Evolutionary conservation across 768 basidiomycete species (phyloP), one percentile per base, ranked within the genome.

Genomic region (Zangia roseola): DNA sequence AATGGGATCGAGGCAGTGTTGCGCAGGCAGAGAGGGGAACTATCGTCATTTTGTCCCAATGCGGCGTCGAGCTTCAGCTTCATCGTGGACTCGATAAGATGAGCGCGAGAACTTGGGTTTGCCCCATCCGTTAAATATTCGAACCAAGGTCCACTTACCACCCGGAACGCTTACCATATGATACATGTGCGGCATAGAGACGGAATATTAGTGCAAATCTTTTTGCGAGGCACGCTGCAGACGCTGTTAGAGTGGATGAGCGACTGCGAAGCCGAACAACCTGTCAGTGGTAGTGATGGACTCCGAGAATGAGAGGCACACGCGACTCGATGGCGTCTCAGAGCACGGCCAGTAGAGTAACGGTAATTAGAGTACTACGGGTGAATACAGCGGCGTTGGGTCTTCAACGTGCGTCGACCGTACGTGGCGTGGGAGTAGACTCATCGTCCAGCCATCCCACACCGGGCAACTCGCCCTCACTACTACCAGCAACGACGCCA

Each of bases 351-450:
- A 31, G 30, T 4, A 14, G 13, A 28, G 26, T 10, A 28, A 10
- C 4, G 19, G n/a, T n/a, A n/a, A n/a, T n/a, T n/a, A n/a, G n/a
- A n/a, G n/a, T n/a, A n/a, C n/a, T n/a, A n/a, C n/a, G n/a, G n/a
- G n/a, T n/a, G n/a, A 21, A 12, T 6, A 17, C 39, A 21, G 39
- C 14, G 30, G 42, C 28, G 43, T 33, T 31, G 30, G 23, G 12
- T 8, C 19, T 23, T 28, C 24, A 45, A 40, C 35, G 51, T 49
- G 47, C 30, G 50, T 45, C 20, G 28, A 5, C 41, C 31, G 58
- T n/a, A n/a, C n/a, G n/a, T 64, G 62, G 63, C 62, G 62, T 64
- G 63, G 61, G 62, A 64, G 40, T 9, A 9, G 23, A n/a, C n/a
- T 21, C 10, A 37, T 40, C 7, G 19, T 12, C 9, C n/a, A n/a